Percentiles rank a stretch among this genome's conserved stretches.
Evolutionary conservation across 2,329 filamentous ascomycete genomes (phyloP).

Genomic region (Calonectria pseudoturangicola): DNA sequence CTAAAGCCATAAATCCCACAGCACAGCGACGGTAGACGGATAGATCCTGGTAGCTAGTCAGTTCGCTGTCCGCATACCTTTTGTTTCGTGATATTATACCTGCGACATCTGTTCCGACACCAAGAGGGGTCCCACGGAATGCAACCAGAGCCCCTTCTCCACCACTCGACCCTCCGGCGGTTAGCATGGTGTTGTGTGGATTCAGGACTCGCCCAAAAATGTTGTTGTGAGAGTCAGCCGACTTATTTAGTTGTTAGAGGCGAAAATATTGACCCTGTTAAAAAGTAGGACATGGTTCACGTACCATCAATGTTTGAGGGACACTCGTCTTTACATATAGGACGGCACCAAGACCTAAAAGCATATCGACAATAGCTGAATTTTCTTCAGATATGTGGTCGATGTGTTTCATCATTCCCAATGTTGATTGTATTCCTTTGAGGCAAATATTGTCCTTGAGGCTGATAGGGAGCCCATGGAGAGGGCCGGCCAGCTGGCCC

Average conservation of each 20-base stretch:
- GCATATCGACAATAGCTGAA: constrained; percentile 41
- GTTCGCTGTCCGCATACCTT: not conserved
- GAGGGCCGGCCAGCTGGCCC: constrained; percentile 40
- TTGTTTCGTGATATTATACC: constrained; percentile 26
- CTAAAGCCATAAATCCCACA: constrained; percentile 46
- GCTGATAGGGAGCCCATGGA: constrained; percentile 47
- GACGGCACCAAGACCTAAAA: constrained; percentile 34
- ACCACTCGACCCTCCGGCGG: constrained; percentile 76
- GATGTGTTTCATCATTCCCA: constrained; percentile 35
- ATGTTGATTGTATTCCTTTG: constrained; percentile 30
- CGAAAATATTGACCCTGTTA: not conserved
- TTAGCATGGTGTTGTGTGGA: constrained; percentile 73
- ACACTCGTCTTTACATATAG: constrained; percentile 44
- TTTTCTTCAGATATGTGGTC: constrained; percentile 22
- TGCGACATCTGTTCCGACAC: constrained; percentile 59
- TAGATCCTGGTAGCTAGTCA: constrained; percentile 44
- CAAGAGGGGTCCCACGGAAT: constrained; percentile 58
- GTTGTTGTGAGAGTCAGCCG: constrained; percentile 61
- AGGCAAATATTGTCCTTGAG: constrained; percentile 40
- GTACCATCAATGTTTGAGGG: constrained; percentile 42
- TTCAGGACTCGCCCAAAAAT: constrained; percentile 76
- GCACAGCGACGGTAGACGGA: constrained; percentile 52
- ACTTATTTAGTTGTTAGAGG: constrained; percentile 16
- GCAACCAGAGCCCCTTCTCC: constrained; percentile 65
- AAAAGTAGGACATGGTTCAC: not conserved